Conservation (phyloP, 1,139 yeast species). For the Pichia sp. region DNA sequence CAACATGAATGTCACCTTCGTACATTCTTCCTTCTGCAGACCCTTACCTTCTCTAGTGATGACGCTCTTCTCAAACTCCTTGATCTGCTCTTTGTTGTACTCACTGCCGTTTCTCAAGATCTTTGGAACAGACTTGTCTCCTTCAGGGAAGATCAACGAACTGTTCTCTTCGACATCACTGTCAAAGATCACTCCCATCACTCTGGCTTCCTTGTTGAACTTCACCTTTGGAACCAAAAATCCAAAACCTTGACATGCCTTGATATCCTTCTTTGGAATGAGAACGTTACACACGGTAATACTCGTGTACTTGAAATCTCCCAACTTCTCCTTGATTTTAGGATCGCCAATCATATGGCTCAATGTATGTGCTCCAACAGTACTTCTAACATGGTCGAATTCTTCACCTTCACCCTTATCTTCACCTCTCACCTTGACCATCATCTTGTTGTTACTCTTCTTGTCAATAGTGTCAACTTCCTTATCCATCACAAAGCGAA, state of each 20-base stretch:
- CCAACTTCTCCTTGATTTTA: slow-evolving; percentile 27
- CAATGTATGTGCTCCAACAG: slow-evolving; percentile 42
- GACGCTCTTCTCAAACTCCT: background rate
- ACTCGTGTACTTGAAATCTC: slow-evolving; percentile 46
- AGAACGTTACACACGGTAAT: slow-evolving; percentile 63
- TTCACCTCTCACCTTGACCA: slow-evolving; percentile 20
- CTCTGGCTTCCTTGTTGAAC: slow-evolving; percentile 49
- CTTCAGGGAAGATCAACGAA: slow-evolving; percentile 3
- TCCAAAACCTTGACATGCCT: slow-evolving; percentile 65
- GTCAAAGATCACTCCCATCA: slow-evolving; percentile 89
- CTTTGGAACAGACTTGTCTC: background rate
- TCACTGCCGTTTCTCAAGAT: background rate
- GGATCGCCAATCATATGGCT: slow-evolving; percentile 14
- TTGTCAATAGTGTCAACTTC: slow-evolving; percentile 15
- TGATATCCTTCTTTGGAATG: slow-evolving; percentile 43
- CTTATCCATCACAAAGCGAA: slow-evolving; percentile 36
- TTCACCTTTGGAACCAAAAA: slow-evolving; percentile 69
- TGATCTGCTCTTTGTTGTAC: background rate
- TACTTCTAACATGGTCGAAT: slow-evolving; percentile 58
- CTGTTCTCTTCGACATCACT: slow-evolving; percentile 61
- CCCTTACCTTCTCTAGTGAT: background rate
- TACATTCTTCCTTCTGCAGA: slow-evolving; percentile 21
- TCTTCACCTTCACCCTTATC: slow-evolving; percentile 28
- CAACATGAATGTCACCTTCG: slow-evolving; percentile 87
- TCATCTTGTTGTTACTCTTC: slow-evolving; percentile 12